phyloP scores from a whole-genome alignment of 2,329 filamentous ascomycete species.

The Dothistroma pini region DNA sequence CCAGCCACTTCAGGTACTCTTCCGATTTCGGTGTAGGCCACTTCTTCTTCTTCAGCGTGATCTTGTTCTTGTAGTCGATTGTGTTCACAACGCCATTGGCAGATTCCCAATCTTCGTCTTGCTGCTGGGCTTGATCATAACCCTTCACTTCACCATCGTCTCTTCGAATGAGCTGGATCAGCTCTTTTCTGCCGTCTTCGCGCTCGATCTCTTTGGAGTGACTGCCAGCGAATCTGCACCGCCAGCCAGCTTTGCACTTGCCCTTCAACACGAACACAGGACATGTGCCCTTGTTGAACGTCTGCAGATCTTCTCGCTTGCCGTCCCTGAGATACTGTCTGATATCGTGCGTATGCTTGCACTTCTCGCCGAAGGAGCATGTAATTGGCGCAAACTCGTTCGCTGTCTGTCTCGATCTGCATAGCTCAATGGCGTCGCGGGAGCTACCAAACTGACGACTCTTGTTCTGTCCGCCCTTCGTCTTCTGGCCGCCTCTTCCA shows the following conservation, averaged over 20 bases:
- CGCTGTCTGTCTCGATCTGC: constrained; percentile 65
- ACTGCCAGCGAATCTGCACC: constrained; percentile 83
- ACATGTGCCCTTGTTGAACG: constrained; percentile 68
- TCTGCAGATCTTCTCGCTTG: constrained; percentile 73
- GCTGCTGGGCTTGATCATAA: constrained; percentile 9
- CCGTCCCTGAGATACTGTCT: constrained; percentile 80
- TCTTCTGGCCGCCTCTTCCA: constrained; percentile 43
- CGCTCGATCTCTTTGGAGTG: constrained; percentile 78
- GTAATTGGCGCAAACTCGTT: constrained; percentile 75
- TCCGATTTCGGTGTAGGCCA: constrained; percentile 70
- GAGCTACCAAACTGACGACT: constrained; percentile 76
- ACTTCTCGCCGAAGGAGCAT: constrained; percentile 76
- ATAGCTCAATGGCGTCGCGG: constrained; percentile 72
- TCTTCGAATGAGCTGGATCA: constrained; percentile 62
- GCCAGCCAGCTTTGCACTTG: constrained; percentile 82
- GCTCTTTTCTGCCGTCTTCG: constrained; percentile 76
- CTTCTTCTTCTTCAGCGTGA: constrained; percentile 69
- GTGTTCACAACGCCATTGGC: constrained; percentile 69
- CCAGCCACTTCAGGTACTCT: constrained; percentile 72
- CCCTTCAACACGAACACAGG: constrained; percentile 76
- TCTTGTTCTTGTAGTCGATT: constrained; percentile 66
- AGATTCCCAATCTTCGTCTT: constrained; percentile 31
- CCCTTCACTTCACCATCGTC: constrained; percentile 33
- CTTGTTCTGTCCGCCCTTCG: constrained; percentile 74
- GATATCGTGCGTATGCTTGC: constrained; percentile 78